These are phyloP conservation scores for Amphichorda felina DNA, from an alignment of 2,329 filamentous ascomycete species.

Conservation along the genomic window DNA sequence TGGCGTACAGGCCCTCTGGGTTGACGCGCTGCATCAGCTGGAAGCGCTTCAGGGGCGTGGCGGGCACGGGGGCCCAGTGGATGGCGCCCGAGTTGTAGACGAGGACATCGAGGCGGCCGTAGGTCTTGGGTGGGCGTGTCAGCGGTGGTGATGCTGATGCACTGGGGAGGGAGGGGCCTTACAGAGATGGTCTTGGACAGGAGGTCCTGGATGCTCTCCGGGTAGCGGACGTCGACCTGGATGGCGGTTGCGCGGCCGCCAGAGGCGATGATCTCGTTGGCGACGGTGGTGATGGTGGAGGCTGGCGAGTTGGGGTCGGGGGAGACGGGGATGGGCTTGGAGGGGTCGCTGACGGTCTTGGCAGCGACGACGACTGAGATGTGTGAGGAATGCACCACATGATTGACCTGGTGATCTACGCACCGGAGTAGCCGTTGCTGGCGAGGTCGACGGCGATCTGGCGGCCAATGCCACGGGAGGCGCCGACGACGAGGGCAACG, in stretches of 20 bases:
- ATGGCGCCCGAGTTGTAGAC: conserved; percentile 80
- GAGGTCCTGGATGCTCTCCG: conserved; percentile 47
- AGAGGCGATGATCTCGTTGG: conserved; percentile 55
- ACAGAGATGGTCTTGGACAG: conserved; percentile 42
- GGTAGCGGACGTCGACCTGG: conserved; percentile 56
- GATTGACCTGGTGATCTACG: neutral
- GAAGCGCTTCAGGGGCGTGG: conserved; percentile 66
- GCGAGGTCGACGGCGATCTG: conserved; percentile 72
- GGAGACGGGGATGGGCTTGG: conserved; percentile 46
- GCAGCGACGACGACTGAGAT: conserved; percentile 60
- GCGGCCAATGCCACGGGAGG: conserved; percentile 68
- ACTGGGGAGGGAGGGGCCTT: neutral
- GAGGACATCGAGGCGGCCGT: conserved; percentile 58
- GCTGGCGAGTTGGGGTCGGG: conserved; percentile 63
- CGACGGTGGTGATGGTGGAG: conserved; percentile 73
- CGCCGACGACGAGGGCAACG: conserved; percentile 63
- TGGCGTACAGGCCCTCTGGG: conserved; percentile 62
- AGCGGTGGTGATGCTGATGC: too few relatives aligned
- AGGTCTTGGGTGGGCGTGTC: conserved; percentile 22
- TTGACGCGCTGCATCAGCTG: conserved; percentile 68
- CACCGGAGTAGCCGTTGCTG: conserved; percentile 58
- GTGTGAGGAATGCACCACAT: too few relatives aligned
- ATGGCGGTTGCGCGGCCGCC: conserved; percentile 56
- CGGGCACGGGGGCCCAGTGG: conserved; percentile 67
- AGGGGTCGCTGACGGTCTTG: conserved; percentile 59